phyloP scores from a whole-genome alignment of 768 basidiomycete species.

The Mycena maculata region DNA sequence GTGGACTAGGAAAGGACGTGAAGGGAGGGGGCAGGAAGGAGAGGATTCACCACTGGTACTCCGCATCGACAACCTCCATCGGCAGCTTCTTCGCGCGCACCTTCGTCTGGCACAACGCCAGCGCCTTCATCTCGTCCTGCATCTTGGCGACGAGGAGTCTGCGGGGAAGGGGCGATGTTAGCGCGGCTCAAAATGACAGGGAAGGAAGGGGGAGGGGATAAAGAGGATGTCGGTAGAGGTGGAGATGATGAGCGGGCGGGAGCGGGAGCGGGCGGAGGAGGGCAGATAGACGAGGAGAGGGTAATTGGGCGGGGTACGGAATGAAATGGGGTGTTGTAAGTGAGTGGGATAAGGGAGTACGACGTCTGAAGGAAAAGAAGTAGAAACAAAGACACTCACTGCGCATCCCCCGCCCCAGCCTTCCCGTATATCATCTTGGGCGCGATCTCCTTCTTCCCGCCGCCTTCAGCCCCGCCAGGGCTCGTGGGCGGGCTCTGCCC shows the following conservation, averaged over 20 bases:
- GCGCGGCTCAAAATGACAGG: neutral
- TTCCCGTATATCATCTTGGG: conserved; percentile 97
- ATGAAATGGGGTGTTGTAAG: too few species aligned
- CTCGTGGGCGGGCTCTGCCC: conserved; percentile 45
- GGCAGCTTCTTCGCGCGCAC: conserved; percentile 94
- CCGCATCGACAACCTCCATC: conserved; percentile 98
- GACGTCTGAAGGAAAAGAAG: too few species aligned
- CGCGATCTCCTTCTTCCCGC: conserved; percentile 89
- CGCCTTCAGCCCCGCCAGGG: conserved; percentile 41
- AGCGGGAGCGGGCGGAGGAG: conserved; percentile 26
- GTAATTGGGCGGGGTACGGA: too few species aligned
- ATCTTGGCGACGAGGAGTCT: conserved; percentile 85
- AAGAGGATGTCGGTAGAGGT: neutral
- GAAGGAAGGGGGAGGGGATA: neutral
- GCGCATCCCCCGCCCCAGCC: conserved; percentile 83
- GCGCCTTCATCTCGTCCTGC: conserved; percentile 92
- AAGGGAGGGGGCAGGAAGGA: neutral
- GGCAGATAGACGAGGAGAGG: neutral
- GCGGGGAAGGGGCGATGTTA: neutral
- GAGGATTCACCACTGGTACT: conserved; percentile 91
- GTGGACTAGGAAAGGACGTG: neutral
- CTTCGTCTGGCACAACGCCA: conserved; percentile 91
- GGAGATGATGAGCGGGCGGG: neutral
- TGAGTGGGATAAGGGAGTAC: too few species aligned
- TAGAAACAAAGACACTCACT: conserved; percentile 53